Evolutionary conservation across 1,284 basidiomycete species (phyloP).

Genomic region (Ustilago nuda): DNA sequence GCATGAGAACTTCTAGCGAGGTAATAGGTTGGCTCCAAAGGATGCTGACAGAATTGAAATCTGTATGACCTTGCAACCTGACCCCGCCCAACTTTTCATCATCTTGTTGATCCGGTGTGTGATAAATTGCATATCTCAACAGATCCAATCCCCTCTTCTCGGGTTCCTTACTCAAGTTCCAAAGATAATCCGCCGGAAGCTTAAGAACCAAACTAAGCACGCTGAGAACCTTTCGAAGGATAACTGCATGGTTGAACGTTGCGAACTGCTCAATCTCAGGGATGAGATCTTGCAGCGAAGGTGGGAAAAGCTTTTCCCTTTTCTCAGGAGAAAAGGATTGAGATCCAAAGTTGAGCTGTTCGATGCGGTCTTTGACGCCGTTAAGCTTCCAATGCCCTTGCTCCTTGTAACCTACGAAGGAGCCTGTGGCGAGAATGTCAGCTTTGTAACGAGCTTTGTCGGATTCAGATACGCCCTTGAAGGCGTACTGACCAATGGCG

Average conservation of each 20-base stretch:
- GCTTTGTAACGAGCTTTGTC: constrained; percentile 65
- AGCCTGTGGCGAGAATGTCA: constrained; percentile 60
- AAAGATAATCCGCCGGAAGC: constrained; percentile 71
- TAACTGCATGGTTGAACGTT: constrained; percentile 68
- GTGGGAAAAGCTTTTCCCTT: constrained; percentile 51
- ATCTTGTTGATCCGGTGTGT: constrained; percentile 68
- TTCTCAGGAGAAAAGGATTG: constrained; percentile 59
- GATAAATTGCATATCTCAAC: constrained; percentile 71
- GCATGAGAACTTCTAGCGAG: constrained; percentile 70
- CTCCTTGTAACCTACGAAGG: constrained; percentile 71
- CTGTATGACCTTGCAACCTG: constrained; percentile 71
- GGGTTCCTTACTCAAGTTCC: constrained; percentile 70
- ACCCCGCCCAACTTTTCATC: constrained; percentile 69
- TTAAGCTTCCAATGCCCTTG: constrained; percentile 70
- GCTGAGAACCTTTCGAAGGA: constrained; percentile 70
- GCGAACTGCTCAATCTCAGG: constrained; percentile 70
- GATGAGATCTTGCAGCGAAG: constrained; percentile 53
- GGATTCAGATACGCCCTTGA: constrained; percentile 55
- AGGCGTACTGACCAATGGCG: constrained; percentile 66
- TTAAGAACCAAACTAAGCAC: constrained; percentile 71
- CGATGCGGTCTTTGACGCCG: constrained; percentile 70
- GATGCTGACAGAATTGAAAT: constrained; percentile 70
- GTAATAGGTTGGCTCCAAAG: constrained; percentile 71
- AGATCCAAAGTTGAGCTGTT: constrained; percentile 71
- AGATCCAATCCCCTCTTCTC: constrained; percentile 70